Base-by-base conservation (phyloP, 192 early-diverging fungal species). In the Fimicolochytrium jonesii region DNA sequence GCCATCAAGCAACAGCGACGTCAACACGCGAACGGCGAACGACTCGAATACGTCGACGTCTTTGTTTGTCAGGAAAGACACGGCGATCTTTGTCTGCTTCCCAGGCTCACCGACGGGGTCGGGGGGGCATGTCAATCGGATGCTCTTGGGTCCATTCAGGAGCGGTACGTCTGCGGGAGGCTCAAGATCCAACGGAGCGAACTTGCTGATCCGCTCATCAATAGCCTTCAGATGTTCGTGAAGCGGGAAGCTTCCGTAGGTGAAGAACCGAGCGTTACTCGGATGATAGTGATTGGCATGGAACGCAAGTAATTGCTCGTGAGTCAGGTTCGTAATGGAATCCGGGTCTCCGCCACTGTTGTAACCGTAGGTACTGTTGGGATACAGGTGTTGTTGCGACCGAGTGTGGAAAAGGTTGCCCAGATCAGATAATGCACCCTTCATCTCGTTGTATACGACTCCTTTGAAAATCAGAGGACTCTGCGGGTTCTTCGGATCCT, bases 381-480 rank as follows among this genome's bases (percentile, higher is more conserved):
- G 86, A 66, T 87, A 95, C 80, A 98, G 80, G 48, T 83, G 72
- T 77, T 93, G 87, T 56, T 93, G 90, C 13, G 73, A 61, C 11
- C 88, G 80, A 33, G 79, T 79, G 29, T 85, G 83, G 62, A 90
- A 95, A 45, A 96, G 69, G 48, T 86, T 87, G 52, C 83, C 84
- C 0, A 89, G 71, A 64, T 97, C 93, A 4, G 92, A 64, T 18
- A 82, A 61, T 25, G 74, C 83, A 47, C 95, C 95, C 75, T 98
- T 98, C 95, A 98, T 98, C 62, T 98, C 95, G 68, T 98, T 98
- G 66, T 93, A 98, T 22, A 98, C 95, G 25, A 98, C 88, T 47
- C 95, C 95, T 64, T 96, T 96, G 70, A 98, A 89, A 35, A 88
- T 75, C 33, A 91, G 77, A 20, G 89, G 88, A 4, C 87, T 77